Percentiles rank a stretch among this genome's conserved stretches.
Conservation (phyloP, 257 asterid species). For the Sherardia arvensis region DNA sequence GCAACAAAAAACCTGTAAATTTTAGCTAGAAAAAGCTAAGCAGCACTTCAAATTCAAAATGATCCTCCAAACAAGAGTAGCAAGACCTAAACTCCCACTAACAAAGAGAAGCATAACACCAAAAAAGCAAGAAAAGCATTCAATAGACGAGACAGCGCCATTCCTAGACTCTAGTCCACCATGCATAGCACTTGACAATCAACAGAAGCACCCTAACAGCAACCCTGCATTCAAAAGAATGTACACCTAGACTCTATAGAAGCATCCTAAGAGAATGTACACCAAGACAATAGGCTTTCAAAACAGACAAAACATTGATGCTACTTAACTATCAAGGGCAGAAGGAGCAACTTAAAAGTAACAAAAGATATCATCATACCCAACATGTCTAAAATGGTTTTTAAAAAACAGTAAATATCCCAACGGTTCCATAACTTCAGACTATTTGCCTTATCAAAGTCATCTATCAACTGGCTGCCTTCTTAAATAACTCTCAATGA, state of each 20-base stretch:
- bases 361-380: not conserved
- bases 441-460: not conserved
- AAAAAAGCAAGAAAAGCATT: not conserved
- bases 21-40: too few species aligned
- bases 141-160: not conserved
- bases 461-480: not conserved
- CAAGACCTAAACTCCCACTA: too few species aligned
- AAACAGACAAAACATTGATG: not conserved
- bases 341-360: not conserved
- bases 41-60: too few species aligned
- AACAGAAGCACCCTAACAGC: not conserved
- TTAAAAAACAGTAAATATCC: not conserved
- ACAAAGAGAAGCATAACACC: too few species aligned
- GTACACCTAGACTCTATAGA: too few species aligned
- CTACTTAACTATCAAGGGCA: too few species aligned
- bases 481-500: not conserved
- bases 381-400: not conserved
- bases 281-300: not conserved
- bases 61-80: too few species aligned
- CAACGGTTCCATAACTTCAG: not conserved
- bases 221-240: too few species aligned
- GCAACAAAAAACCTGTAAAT: too few species aligned
- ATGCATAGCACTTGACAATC: not conserved
- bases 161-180: not conserved
- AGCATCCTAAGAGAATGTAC: too few species aligned